These are phyloP conservation scores for Hysterium pulicare DNA, from an alignment of 2,329 filamentous ascomycete genomes.

Conservation along the genomic window DNA sequence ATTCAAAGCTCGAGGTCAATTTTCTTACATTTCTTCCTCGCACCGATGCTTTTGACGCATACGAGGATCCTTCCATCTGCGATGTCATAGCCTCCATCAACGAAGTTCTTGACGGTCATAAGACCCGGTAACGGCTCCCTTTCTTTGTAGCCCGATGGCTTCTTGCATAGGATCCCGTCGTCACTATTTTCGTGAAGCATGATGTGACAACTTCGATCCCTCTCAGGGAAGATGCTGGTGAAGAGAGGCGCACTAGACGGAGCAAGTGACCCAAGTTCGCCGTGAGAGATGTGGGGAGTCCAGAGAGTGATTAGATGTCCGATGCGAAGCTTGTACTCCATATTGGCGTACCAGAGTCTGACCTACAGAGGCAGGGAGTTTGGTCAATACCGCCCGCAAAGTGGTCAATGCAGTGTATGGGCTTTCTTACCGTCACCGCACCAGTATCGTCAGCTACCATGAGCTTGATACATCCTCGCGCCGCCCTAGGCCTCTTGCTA, in stretches of 20 bases:
- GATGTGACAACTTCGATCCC: conserved; percentile 53
- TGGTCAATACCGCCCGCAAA: too few relatives aligned
- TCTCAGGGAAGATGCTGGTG: conserved; percentile 57
- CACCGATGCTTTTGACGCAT: conserved; percentile 57
- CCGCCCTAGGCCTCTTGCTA: conserved; percentile 43
- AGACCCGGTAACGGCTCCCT: conserved; percentile 43
- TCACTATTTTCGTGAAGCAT: conserved; percentile 52
- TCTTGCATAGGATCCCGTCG: conserved; percentile 42
- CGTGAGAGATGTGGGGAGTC: conserved; percentile 54
- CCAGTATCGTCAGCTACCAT: conserved; percentile 56
- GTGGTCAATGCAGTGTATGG: too few relatives aligned
- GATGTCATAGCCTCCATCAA: conserved; percentile 54
- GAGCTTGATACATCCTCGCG: conserved; percentile 52
- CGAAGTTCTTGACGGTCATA: conserved; percentile 57
- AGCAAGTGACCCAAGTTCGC: conserved; percentile 40
- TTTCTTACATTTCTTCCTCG: conserved; percentile 45
- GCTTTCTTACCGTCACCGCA: conserved; percentile 50
- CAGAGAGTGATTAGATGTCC: conserved; percentile 57
- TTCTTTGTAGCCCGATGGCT: conserved; percentile 44
- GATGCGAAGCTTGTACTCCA: conserved; percentile 44
- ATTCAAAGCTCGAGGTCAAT: neutral
- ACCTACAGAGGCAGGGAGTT: conserved; percentile 44
- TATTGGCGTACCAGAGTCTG: conserved; percentile 50
- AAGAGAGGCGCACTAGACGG: conserved; percentile 47
- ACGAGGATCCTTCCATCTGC: conserved; percentile 52